Conservation (phyloP, 306 rosid genomes). For the Gastrolobium bilobum region DNA sequence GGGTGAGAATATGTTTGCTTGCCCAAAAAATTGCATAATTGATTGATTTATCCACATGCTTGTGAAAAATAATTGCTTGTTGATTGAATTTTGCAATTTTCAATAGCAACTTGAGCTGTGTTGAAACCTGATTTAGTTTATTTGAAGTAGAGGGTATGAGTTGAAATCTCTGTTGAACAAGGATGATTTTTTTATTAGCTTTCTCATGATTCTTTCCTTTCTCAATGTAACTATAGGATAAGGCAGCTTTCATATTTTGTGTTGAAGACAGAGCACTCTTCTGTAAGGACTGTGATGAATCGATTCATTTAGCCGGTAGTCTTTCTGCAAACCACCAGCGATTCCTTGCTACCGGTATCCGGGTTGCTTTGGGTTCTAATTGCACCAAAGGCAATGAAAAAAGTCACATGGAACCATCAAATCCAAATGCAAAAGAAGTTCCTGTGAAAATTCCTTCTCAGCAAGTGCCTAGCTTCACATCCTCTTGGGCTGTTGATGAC, state of each 20-base stretch:
- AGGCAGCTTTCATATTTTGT: slow-evolving; percentile 95
- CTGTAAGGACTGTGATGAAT: slow-evolving; percentile 95
- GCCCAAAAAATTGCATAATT: not conserved
- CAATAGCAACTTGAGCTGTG: slow-evolving; percentile 5
- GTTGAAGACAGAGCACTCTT: slow-evolving; percentile 97
- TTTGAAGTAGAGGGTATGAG: not conserved
- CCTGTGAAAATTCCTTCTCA: slow-evolving; percentile 61
- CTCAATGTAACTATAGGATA: slow-evolving; percentile 68
- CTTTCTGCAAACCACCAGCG: slow-evolving; percentile 95
- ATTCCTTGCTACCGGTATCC: slow-evolving; percentile 91
- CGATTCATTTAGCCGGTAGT: slow-evolving; percentile 77
- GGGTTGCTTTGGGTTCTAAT: slow-evolving; percentile 74
- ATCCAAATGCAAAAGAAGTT: slow-evolving; percentile 59
- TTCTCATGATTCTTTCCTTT: not conserved
- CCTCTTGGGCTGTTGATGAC: slow-evolving; percentile 93
- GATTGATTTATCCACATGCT: not conserved
- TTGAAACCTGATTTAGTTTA: slow-evolving; percentile 13
- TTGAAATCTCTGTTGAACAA: slow-evolving; percentile 20
- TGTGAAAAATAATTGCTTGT: not conserved
- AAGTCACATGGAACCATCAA: slow-evolving; percentile 73
- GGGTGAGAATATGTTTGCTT: not conserved
- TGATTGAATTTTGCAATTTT: slow-evolving; percentile 14
- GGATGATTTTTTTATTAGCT: slow-evolving; percentile 34
- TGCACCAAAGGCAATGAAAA: slow-evolving; percentile 68
- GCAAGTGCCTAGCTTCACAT: slow-evolving; percentile 63